Base-by-base conservation (phyloP, 441 rosid genomes). In the Populus hybrid region DNA sequence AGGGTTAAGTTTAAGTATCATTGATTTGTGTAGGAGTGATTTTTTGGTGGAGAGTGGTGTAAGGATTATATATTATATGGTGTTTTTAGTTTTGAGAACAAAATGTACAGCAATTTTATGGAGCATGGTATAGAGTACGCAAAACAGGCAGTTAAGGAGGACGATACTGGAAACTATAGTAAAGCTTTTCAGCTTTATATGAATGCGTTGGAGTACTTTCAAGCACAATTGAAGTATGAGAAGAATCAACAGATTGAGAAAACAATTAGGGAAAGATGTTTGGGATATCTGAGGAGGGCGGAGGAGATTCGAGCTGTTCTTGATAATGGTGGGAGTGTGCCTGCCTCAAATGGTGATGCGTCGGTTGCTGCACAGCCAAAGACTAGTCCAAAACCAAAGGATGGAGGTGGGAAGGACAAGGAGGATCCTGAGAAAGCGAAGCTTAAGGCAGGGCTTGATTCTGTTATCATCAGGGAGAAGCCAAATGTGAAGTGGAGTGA, bases 151-250 rank as follows among this genome's bases (percentile, higher is more conserved):
- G 98, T 94, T 7, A 86, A 84, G 24, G 98, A 92, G 70, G 98
- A 94, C 69, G 89, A 90, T 87, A 90, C 92, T 0, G 97, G 98
- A n/a, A 92, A 94, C 83, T 94, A 90, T 86, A 84, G 82, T 35
- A 92, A 88, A 75, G 98, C 98, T 21, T 88, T 92, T 64, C 95
- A 93, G 82, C 81, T 94, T 19, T 94, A 94, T 82, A 91, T 91
- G 97, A 94, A 94, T 87, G 96, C 98, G 16, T 90, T 94, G 59
- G 98, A 94, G 89, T 92, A 94, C 86, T 94, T 94, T 88, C 86
- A 90, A 70, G 89, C 95, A 82, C 97, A 94, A 74, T 85, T 94
- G 84, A 94, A 94, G 88, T 94, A 94, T 86, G 98, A 94, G 88
- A 94, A 89, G 89, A 94, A 94, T 85, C 97, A 94, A 30, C 89